Evolutionary conservation across 192 early-diverging fungal genomes (phyloP).

Genomic region (Mortierella alpina): DNA sequence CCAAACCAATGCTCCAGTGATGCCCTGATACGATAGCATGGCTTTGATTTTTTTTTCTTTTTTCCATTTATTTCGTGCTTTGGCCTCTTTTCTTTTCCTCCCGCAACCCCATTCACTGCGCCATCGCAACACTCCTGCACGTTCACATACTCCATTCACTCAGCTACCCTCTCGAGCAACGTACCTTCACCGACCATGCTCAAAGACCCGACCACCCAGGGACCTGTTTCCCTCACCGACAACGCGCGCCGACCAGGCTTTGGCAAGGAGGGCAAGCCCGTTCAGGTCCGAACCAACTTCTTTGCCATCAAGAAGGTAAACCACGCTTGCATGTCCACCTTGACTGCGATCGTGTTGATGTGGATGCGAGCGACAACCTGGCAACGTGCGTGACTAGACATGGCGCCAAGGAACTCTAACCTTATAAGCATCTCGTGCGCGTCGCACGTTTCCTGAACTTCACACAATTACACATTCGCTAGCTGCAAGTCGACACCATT

Average conservation of each 20-base stretch:
- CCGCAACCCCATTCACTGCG: neutral
- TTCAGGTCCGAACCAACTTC: constrained; percentile 74
- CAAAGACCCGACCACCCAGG: neutral
- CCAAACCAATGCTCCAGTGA: neutral
- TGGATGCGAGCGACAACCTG: neutral
- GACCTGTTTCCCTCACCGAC: constrained; percentile 30
- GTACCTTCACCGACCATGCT: too few relatives aligned
- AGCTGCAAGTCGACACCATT: constrained; percentile 41
- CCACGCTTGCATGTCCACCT: neutral
- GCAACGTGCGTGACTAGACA: too few relatives aligned
- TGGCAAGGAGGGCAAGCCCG: constrained; percentile 56
- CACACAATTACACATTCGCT: too few relatives aligned
- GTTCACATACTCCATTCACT: neutral
- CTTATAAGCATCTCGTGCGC: too few relatives aligned
- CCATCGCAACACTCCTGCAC: neutral
- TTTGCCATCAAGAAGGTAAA: constrained; percentile 69
- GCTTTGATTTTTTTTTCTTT: neutral
- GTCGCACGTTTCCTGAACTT: too few relatives aligned
- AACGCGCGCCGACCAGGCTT: constrained; percentile 55
- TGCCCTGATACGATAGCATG: neutral
- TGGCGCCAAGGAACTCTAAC: neutral
- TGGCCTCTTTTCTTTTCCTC: neutral
- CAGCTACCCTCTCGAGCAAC: too few relatives aligned
- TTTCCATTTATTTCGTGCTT: neutral
- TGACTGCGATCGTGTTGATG: neutral